Conservation (phyloP, 2,329 filamentous ascomycete genomes). For the Acrocalymma vagum region DNA sequence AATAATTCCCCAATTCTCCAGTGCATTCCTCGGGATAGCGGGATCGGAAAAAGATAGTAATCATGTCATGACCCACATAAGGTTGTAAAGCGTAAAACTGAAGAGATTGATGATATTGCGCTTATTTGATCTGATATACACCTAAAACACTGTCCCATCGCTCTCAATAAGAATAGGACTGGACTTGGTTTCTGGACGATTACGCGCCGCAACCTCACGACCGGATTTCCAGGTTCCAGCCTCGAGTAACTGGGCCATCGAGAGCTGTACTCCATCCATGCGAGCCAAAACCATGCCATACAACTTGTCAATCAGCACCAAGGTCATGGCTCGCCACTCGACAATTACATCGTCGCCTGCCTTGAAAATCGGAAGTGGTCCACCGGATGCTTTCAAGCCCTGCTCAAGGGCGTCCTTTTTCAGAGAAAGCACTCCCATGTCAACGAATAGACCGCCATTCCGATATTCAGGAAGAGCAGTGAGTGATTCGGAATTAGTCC, state of each 20-base stretch:
- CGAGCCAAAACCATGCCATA: slow-evolving; percentile 74
- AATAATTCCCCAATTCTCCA: too few relatives aligned
- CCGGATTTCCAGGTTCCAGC: slow-evolving; percentile 88
- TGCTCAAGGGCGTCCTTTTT: slow-evolving; percentile 72
- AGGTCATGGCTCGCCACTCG: slow-evolving; percentile 77
- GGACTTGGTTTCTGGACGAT: slow-evolving; percentile 32
- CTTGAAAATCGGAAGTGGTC: slow-evolving; percentile 74
- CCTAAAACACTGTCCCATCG: slow-evolving; percentile 39
- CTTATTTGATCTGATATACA: too few relatives aligned
- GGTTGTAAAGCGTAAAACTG: too few relatives aligned
- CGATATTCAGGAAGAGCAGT: slow-evolving; percentile 92
- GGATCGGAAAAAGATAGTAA: too few relatives aligned
- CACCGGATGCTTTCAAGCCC: slow-evolving; percentile 72
- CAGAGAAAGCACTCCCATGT: slow-evolving; percentile 80
- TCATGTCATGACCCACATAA: too few relatives aligned
- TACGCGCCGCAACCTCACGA: slow-evolving; percentile 30
- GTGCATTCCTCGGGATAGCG: too few relatives aligned
- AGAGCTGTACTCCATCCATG: slow-evolving; percentile 72
- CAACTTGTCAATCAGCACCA: slow-evolving; percentile 76
- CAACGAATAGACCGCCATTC: slow-evolving; percentile 87
- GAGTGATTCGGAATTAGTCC: slow-evolving; percentile 80
- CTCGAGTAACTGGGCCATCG: slow-evolving; percentile 86
- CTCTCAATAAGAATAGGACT: slow-evolving; percentile 41
- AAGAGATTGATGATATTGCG: slow-evolving; percentile 8
- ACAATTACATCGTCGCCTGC: slow-evolving; percentile 79